Evolutionary conservation across 2,329 filamentous ascomycete genomes (phyloP).

Genomic region (Pseudopithomyces chartarum): DNA sequence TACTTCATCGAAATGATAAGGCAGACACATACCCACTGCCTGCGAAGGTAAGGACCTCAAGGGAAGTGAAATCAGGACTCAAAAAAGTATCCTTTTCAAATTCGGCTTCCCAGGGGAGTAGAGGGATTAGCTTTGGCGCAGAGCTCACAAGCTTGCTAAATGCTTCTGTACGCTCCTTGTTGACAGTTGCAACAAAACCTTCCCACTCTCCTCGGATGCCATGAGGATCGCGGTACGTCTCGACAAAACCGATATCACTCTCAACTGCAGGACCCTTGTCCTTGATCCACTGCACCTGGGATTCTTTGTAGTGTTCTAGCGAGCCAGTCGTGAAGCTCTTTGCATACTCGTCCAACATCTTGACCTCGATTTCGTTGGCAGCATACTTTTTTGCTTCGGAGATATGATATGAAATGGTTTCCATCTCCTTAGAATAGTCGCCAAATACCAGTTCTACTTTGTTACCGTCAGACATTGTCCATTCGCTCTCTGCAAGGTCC

Average conservation of each 20-base stretch:
- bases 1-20: neutral
- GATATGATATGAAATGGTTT: conserved; percentile 52
- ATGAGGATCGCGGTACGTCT: conserved; percentile 61
- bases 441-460: conserved; percentile 53
- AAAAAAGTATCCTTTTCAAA: conserved; percentile 98
- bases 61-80: conserved; percentile 91
- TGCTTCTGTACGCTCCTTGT: conserved; percentile 85
- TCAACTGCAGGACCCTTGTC: conserved; percentile 59
- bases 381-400: conserved; percentile 54
- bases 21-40: conserved; percentile 53
- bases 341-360: conserved; percentile 54
- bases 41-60: conserved; percentile 86
- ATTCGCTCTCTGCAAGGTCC: conserved; percentile 52
- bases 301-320: conserved; percentile 56
- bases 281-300: conserved; percentile 59
- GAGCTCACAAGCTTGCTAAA: conserved; percentile 84
- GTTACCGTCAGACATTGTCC: conserved; percentile 53
- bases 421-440: conserved; percentile 53
- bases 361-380: conserved; percentile 50
- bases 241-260: conserved; percentile 60
- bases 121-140: conserved; percentile 82
- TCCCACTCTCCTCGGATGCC: conserved; percentile 61
- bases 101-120: conserved; percentile 83
- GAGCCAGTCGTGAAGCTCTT: conserved; percentile 58
- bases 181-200: conserved; percentile 68